phyloP scores from a whole-genome alignment of 2,329 filamentous ascomycete genomes.

The Aspergillus versicolor region DNA sequence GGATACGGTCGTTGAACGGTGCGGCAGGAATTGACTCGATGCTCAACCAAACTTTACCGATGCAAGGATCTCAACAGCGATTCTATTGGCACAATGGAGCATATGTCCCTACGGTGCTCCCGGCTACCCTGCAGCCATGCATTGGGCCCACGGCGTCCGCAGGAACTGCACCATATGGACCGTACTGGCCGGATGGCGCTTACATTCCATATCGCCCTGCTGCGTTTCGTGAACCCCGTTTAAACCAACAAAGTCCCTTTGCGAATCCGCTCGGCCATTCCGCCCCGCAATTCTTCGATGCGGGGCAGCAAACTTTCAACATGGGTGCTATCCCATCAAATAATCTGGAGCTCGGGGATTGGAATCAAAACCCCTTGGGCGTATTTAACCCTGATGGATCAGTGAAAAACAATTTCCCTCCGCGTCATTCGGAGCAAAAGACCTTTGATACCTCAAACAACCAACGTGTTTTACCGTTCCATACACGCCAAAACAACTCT shows the following conservation, averaged over 20 bases:
- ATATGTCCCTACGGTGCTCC: constrained; percentile 58
- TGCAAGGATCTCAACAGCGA: constrained; percentile 40
- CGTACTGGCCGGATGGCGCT: constrained; percentile 64
- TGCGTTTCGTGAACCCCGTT: constrained; percentile 55
- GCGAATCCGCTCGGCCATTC: constrained; percentile 22
- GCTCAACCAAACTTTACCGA: constrained; percentile 56
- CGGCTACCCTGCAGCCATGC: constrained; percentile 58
- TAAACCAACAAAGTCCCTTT: constrained; percentile 28
- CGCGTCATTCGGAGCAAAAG: constrained; percentile 38
- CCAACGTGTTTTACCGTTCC: constrained; percentile 29
- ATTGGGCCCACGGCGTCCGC: constrained; percentile 60
- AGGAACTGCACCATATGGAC: constrained; percentile 57
- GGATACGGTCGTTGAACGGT: constrained; percentile 45
- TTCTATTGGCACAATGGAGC: constrained; percentile 48
- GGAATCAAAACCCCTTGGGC: constrained; percentile 30
- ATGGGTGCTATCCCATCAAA: constrained; percentile 26
- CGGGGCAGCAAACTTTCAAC: constrained; percentile 29
- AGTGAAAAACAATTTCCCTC: constrained; percentile 37
- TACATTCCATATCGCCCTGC: constrained; percentile 61
- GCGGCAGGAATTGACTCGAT: constrained; percentile 60
- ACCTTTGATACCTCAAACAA: constrained; percentile 27
- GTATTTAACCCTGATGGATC: constrained; percentile 29
- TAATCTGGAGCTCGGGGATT: constrained; percentile 29
- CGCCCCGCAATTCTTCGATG: constrained; percentile 29
- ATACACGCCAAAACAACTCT: constrained; percentile 24